phyloP scores from a whole-genome alignment of 139 green algal genomes.

The Micractinium conductrix region DNA sequence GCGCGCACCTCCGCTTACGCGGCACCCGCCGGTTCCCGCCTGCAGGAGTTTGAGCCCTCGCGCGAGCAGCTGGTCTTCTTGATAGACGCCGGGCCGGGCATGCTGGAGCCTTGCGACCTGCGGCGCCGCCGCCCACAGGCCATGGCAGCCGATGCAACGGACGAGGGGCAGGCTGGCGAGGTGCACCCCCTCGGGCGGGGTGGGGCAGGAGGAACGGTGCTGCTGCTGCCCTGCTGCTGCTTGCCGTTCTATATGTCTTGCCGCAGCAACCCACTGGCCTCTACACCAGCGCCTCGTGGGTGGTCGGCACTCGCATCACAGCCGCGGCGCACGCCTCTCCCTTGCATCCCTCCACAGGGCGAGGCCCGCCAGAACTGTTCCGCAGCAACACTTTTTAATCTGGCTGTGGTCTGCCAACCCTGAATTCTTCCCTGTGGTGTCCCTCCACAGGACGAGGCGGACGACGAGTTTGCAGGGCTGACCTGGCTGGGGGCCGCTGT shows the following conservation, averaged over 20 bases:
- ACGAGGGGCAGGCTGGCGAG: background rate
- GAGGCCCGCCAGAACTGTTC: no score
- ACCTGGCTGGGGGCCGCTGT: conserved; percentile 43
- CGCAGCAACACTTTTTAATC: no score
- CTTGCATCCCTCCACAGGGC: no score
- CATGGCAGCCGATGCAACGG: background rate
- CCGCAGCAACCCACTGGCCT: no score
- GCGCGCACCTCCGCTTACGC: background rate
- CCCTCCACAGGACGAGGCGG: background rate
- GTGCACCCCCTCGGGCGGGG: background rate
- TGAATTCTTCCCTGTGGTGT: no score
- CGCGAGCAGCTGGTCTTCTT: conserved; percentile 46
- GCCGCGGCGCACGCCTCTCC: no score
- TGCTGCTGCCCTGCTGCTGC: no score
- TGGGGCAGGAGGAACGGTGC: no score
- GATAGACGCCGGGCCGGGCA: conserved; percentile 40
- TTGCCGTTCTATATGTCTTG: no score
- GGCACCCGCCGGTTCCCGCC: background rate
- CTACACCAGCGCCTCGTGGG: no score
- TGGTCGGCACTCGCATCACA: no score
- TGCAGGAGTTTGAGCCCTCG: conserved; percentile 15
- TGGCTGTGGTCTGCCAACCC: no score
- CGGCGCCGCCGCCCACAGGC: background rate
- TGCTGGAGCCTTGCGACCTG: conserved; percentile 29
- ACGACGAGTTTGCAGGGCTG: conserved; percentile 24